Evolutionary conservation across 2,329 filamentous ascomycete genomes (phyloP), one percentile per base, ranked within the genome.

Genomic region (Sphaerulina populicola): DNA sequence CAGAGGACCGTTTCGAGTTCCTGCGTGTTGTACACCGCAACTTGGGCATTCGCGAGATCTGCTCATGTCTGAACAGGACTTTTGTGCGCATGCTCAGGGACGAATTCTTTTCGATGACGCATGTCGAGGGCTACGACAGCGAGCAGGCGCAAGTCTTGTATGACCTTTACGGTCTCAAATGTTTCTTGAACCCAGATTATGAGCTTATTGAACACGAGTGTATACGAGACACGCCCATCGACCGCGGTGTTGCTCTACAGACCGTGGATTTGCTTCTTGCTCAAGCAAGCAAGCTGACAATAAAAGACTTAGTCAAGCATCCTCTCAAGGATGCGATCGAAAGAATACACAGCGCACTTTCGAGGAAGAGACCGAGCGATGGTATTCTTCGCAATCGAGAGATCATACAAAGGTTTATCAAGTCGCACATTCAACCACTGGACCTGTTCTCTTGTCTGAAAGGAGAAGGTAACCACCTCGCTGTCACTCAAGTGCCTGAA

Each of bases 261-360:
- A 77, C 96, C 43, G 81, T 95, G 9, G 86, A 94, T 55, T 86
- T 90, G 63, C 80, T 97, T 35, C 84, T 94, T 63, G 74, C 80
- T 33, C 81, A 96, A 52, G 88, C 88, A 2, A 83, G 84, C 44
- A 83, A 86, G 55, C 84, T 96, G 74, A 83, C 87, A 18, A 86
- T 94, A 72, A 94, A 91, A 62, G 93, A 97, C 58, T 72, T 97
- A 14, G 80, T 89, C 12, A 97, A 94, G 67, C 93, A 89, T 12
- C 88, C 97, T 50, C 74, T 98, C 48, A 94, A 91, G 66, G 81
- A 77, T 12, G 88, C 89, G 0, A 93, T 98, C 52, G 93, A 98
- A 53, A 89, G 90, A 60, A 88, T 98, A 70, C 90, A 97, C 66
- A 83, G 88, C 59, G 84, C 87, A 4, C 84, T 97, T 48, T 88